Evolutionary conservation across 345 rosid genomes (phyloP).

Genomic region (Lepidium didymum): DNA sequence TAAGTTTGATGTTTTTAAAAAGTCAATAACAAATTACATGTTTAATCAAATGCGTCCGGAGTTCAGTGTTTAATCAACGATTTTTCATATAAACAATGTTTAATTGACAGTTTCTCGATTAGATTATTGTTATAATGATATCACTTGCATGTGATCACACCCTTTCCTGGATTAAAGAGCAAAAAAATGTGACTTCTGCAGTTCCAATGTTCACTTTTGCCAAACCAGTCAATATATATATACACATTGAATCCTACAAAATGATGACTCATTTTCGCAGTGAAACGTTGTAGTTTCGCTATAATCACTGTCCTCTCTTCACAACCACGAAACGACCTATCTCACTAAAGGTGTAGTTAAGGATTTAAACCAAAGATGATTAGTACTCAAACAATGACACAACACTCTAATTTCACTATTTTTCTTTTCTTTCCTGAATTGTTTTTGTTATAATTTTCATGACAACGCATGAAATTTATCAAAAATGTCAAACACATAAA

Average conservation of each 20-base stretch:
- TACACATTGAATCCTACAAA: background rate
- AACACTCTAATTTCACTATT: background rate
- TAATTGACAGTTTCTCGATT: no score
- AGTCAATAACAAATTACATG: no score
- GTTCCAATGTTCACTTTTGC: slow-evolving; percentile 15
- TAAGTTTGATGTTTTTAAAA: no score
- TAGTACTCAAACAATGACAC: background rate
- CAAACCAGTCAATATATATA: background rate
- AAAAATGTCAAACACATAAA: background rate
- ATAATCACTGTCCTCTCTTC: background rate
- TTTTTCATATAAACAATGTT: no score
- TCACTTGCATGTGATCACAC: slow-evolving; percentile 17
- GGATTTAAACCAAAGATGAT: background rate
- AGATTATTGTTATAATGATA: slow-evolving; percentile 3
- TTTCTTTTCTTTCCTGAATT: background rate
- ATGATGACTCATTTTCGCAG: background rate
- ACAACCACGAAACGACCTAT: background rate
- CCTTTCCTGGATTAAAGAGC: background rate
- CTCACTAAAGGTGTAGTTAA: background rate
- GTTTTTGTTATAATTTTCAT: no score
- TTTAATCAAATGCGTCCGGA: no score
- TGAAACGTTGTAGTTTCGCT: background rate
- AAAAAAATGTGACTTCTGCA: background rate
- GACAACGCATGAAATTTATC: background rate
- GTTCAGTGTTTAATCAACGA: no score